Conservation (phyloP, 2,329 filamentous ascomycete species). For the Pseudodiploospora longispora region DNA sequence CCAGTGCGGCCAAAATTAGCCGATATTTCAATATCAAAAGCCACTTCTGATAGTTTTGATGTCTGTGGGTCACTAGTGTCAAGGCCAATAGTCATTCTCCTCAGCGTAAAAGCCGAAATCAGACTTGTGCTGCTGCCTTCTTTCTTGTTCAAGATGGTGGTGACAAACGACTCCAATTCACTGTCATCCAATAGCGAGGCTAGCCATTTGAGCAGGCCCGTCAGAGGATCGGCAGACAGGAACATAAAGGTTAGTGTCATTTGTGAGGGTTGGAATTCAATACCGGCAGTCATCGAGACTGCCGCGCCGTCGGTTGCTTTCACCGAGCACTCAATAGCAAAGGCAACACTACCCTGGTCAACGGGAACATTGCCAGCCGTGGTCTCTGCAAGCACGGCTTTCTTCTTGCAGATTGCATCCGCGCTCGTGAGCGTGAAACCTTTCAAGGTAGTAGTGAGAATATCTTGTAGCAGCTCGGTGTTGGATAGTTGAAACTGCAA, state of each 20-base stretch:
- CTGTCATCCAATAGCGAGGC: conserved; percentile 1
- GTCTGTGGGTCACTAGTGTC: not conserved
- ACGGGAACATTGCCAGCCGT: not conserved
- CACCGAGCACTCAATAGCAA: conserved; percentile 3
- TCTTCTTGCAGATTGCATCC: conserved; percentile 6
- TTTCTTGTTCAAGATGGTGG: conserved; percentile 1
- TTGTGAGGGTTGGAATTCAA: not conserved
- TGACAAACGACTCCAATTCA: not conserved
- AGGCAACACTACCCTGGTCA: not conserved
- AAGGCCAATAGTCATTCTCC: conserved; percentile 1
- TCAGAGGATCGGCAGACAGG: not conserved
- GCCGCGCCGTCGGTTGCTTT: not conserved
- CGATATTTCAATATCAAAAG: conserved; percentile 5
- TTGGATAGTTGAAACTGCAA: conserved; percentile 3
- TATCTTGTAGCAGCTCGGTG: not conserved
- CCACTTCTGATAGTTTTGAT: not conserved
- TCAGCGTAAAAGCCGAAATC: not conserved
- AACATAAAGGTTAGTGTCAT: conserved; percentile 3
- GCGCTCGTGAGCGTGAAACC: conserved; percentile 4
- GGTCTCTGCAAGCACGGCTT: conserved; percentile 1
- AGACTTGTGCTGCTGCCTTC: conserved; percentile 1
- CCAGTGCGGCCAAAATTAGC: conserved; percentile 1
- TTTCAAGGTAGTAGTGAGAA: not conserved
- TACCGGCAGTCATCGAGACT: conserved; percentile 2
- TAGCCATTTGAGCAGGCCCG: conserved; percentile 4